Evolutionary conservation across 2,329 filamentous ascomycete genomes (phyloP), one percentile per base, ranked within the genome.

Genomic region (Pseudogymnoascus sp.): DNA sequence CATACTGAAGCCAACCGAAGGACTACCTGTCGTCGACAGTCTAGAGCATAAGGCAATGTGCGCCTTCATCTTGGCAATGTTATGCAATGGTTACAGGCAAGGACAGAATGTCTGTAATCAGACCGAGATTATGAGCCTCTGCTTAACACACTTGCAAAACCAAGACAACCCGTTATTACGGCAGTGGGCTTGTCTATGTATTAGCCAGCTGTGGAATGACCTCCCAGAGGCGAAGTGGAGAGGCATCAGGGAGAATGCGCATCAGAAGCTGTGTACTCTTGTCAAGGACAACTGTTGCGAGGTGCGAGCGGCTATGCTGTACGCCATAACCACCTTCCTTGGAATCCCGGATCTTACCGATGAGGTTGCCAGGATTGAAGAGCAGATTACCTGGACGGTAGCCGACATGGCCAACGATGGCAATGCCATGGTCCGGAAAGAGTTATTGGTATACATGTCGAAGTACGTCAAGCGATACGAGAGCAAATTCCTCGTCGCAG

Each of bases 21-120:
- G 86, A 1, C 88, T 98, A 60, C 91, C 92, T 0, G 89, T 96
- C 22, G 87, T 89, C 35, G 96, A 97, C 72, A 88, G 88, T 62
- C 91, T 92, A 69, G 95, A 98, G 77, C 95, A 99, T 78, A 91
- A 96, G 72, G 95, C 95, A 46, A 99, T 99, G 95, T 98, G 95
- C 74, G 93, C 95, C 1, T 99, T 99, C 73, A 96, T 99, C 66
- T 85, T 98, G 43, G 90, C 93, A 26, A 96, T 97, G 84, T 91
- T 99, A 66, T 99, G 95, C 84, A 96, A 95, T 73, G 90, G 90
- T 67, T 96, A 96, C 75, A 89, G 89, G 67, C 91, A 95, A 66
- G 95, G 93, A 2, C 93, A 97, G 75, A 89, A 89, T 60, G 93
- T 96, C 10, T 97, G 93, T 73, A 88, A 97, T 69, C 90, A 91